phyloP scores from a whole-genome alignment of 2,329 filamentous ascomycete genomes.

The Chaetomium globosum region DNA sequence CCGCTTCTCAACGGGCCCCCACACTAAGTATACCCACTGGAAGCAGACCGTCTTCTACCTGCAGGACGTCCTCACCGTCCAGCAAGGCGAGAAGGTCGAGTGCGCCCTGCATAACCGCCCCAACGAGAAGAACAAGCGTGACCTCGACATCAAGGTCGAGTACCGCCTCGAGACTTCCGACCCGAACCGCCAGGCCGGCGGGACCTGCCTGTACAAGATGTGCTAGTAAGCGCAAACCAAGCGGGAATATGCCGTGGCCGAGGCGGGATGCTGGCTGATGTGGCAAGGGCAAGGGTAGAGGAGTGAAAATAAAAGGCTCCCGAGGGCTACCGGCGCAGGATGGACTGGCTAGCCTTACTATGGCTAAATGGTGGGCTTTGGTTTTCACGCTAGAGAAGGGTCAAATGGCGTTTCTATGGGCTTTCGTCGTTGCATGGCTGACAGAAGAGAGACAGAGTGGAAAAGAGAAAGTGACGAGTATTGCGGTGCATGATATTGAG shows the following conservation, averaged over 20 bases:
- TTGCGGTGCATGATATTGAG: conserved; percentile 2
- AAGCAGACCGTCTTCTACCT: conserved; percentile 99
- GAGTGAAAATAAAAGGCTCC: neutral
- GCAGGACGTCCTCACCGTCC: conserved; percentile 86
- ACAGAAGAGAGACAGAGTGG: neutral
- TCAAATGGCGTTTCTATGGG: conserved; percentile 26
- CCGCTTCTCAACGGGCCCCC: conserved; percentile 92
- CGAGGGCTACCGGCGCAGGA: neutral
- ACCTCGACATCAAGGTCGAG: conserved; percentile 85
- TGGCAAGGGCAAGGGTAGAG: neutral
- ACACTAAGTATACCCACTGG: conserved; percentile 99
- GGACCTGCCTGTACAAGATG: conserved; percentile 79
- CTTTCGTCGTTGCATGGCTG: conserved; percentile 7
- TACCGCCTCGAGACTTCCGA: conserved; percentile 82
- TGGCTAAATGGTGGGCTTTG: conserved; percentile 5
- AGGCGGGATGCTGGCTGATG: neutral
- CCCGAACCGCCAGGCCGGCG: conserved; percentile 66
- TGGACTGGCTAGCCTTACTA: neutral
- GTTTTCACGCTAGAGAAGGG: conserved; percentile 18
- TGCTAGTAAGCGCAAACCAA: conserved; percentile 51
- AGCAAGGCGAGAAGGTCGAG: conserved; percentile 77
- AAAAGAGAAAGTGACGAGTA: neutral
- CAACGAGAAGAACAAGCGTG: conserved; percentile 90
- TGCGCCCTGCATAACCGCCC: conserved; percentile 80
- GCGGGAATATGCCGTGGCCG: no score